A percentile compares a stretch with the other conserved stretches of the same genome.
These are phyloP conservation scores for Gnomoniopsis sp. DNA, from an alignment of 2,329 filamentous ascomycete genomes.

Conservation along the genomic window DNA sequence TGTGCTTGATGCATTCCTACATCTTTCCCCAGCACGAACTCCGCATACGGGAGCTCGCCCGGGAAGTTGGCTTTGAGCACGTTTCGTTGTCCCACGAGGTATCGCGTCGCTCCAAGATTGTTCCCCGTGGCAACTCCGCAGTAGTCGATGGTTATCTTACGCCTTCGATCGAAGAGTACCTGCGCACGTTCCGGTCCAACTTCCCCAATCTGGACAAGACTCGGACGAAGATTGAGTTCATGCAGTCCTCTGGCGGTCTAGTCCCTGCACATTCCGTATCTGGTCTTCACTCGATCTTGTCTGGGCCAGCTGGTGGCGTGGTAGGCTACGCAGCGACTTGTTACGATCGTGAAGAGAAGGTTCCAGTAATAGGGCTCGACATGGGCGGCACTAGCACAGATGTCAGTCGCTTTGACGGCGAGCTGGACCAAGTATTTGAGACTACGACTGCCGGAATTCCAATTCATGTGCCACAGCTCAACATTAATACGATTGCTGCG, in stretches of 20 bases:
- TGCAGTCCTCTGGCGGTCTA: slow-evolving; percentile 64
- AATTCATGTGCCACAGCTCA: slow-evolving; percentile 10
- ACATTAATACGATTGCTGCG: slow-evolving; percentile 11
- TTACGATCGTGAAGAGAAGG: not conserved
- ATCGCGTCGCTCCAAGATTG: slow-evolving; percentile 77
- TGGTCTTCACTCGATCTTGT: slow-evolving; percentile 11
- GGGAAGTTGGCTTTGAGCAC: slow-evolving; percentile 73
- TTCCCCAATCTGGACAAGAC: slow-evolving; percentile 65
- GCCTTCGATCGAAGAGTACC: slow-evolving; percentile 69
- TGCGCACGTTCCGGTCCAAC: slow-evolving; percentile 65
- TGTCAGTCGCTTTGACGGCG: slow-evolving; percentile 10
- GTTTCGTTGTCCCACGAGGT: slow-evolving; percentile 72
- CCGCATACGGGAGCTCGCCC: slow-evolving; percentile 67
- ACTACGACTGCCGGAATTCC: slow-evolving; percentile 11
- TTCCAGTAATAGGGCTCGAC: slow-evolving; percentile 6
- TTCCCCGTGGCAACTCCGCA: slow-evolving; percentile 66
- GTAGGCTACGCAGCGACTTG: slow-evolving; percentile 10
- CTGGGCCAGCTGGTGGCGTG: slow-evolving; percentile 8
- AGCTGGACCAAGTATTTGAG: slow-evolving; percentile 13
- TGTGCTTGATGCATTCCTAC: slow-evolving; percentile 31
- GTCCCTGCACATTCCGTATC: not conserved
- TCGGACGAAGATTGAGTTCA: slow-evolving; percentile 82
- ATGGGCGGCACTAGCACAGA: slow-evolving; percentile 14
- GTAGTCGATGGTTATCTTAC: slow-evolving; percentile 73
- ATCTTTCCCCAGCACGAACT: slow-evolving; percentile 36